Evolutionary conservation across 163 green algal genomes (phyloP), one percentile per base, ranked within the genome.

Genomic region (Picocystis sp.): DNA sequence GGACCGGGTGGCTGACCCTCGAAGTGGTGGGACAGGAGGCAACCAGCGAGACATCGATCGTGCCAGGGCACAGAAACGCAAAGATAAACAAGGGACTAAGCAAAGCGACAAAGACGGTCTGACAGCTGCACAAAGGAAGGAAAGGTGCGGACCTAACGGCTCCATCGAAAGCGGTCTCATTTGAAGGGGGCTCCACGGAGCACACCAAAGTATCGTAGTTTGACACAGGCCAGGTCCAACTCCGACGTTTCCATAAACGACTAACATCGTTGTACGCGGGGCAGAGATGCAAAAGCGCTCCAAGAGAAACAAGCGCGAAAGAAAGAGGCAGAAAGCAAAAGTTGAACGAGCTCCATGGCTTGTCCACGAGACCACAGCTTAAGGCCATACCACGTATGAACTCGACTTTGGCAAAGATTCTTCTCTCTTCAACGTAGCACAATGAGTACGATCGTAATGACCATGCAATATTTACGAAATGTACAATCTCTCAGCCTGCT

Each of bases 291-390:
- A 19, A 35, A 54, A 19, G 47, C 47, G 10, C 47, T 54, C 34
- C 47, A 54, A 14, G 17, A 24, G 5, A 54, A 54, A 54, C 34
- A 45, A 24, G 47, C 47, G 5, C 25, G 25, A 35, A 54, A 54
- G 47, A 54, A 54, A 35, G 47, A 33, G 5, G 47, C 47, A 9
- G 38, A 54, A 14, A 54, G 19, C 25, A 19, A 54, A 54, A 54
- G 19, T 45, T 45, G 47, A 45, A 54, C 17, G 47, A 38, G 17
- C 25, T 50, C 44, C 44, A 50, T 11, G 22, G 8, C 9, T 9
- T 12, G 6, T 9, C 9, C 9, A 9, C 21, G 6, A 6, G 21
- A 12, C 8, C 9, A 9, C 8, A 6, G 9, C 8, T 50, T 9
- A 24, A 11, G 21, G 6, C 21, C 44, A 12, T 6, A 9, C 44